A percentile compares a stretch with the other conserved stretches of the same genome.
Conservation (phyloP, 2,329 filamentous ascomycete genomes). For the Allantophomopsis cytisporea region DNA sequence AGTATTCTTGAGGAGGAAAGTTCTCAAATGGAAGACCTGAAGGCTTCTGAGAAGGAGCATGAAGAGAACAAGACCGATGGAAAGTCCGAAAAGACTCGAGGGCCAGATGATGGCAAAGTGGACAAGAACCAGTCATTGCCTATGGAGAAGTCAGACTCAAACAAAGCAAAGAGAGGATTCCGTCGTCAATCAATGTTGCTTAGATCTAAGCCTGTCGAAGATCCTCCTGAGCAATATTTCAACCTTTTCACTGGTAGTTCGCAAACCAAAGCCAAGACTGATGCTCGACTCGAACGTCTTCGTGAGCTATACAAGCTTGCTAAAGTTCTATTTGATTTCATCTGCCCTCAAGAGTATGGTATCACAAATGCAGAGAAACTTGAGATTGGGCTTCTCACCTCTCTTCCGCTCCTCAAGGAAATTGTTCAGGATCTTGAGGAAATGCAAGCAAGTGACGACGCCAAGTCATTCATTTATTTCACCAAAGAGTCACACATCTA, state of each 20-base stretch:
- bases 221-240: slow-evolving; percentile 58
- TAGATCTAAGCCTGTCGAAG: slow-evolving; percentile 31
- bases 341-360: slow-evolving; percentile 95
- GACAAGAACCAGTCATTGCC: slow-evolving; percentile 9
- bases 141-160: slow-evolving; percentile 12
- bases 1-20: slow-evolving; percentile 55
- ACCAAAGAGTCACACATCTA: slow-evolving; percentile 99
- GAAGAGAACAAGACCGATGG: slow-evolving; percentile 9
- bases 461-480: slow-evolving; percentile 97
- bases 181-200: slow-evolving; percentile 47
- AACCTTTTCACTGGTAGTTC: slow-evolving; percentile 72
- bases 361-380: slow-evolving; percentile 93
- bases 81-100: too few species aligned
- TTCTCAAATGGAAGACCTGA: slow-evolving; percentile 20
- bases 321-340: slow-evolving; percentile 95
- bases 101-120: slow-evolving; percentile 7
- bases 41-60: slow-evolving; percentile 11
- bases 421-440: slow-evolving; percentile 96
- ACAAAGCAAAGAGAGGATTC: slow-evolving; percentile 33
- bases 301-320: slow-evolving; percentile 87
- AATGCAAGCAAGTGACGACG: slow-evolving; percentile 86
- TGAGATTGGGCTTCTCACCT: slow-evolving; percentile 94
- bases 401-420: slow-evolving; percentile 84
- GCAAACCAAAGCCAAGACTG: slow-evolving; percentile 64
- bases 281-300: slow-evolving; percentile 75